Base-by-base conservation (phyloP, 805 yeast genomes). In the Pichia occidentalis region DNA sequence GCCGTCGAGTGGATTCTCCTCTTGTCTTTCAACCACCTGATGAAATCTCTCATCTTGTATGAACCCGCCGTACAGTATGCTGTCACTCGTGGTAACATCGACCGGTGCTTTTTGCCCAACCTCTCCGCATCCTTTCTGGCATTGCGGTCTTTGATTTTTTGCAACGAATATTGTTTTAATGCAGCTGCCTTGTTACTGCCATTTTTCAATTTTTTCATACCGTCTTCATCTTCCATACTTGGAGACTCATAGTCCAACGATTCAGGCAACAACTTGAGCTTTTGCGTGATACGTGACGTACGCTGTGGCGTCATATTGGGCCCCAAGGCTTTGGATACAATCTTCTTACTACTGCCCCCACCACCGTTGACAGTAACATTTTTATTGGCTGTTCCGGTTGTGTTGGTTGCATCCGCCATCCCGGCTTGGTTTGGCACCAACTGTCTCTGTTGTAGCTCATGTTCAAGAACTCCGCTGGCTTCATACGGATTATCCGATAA, bases 61-160 rank as follows among this genome's bases (percentile, higher is more conserved):
- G 92, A 77, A 22, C 96, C 88, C 20, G 97, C 87, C 0, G 97
- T 90, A 61, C 97, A 90, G 56, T 87, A 92, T 3, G 96, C 95
- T 0, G 97, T 90, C 2, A 88, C 96, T 44, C 98, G 67, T 3
- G 98, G 97, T 39, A 92, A 68, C 44, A 86, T 63, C 24, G 82
- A 82, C 44, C 97, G 65, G 51, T 82, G 90, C 46, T 77, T 77
- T 57, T 88, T 92, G 4, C 96, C 95, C 41, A 92, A 65, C 35
- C 88, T 75, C 56, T 88, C 96, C 0, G 98, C 97, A 65, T 90
- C 97, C 47, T 78, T 80, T 49, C 97, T 68, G 1, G 97, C 97
- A 1, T 92, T 80, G 16, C 82, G 71, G 48, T 90, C 97, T 24
- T 80, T 85, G 46, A 88, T 88, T 44, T 82, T 71, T 39, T 85